These are phyloP conservation scores for Auricularia cornea DNA, from an alignment of 768 basidiomycete genomes.

Conservation along the genomic window DNA sequence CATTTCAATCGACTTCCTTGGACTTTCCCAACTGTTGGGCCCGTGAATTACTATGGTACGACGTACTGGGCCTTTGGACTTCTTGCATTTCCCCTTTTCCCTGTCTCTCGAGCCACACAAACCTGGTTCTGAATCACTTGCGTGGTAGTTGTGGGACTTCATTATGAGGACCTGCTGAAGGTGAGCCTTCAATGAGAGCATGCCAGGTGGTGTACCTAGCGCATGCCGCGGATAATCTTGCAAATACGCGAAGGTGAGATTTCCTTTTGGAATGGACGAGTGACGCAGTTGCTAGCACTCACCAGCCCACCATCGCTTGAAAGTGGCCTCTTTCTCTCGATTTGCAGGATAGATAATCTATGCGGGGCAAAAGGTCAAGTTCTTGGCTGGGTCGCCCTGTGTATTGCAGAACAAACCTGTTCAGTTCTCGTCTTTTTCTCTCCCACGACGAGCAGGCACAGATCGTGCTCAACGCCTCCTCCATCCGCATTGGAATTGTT, in stretches of 20 bases:
- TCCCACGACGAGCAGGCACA: constrained; percentile 14
- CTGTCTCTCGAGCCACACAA: too few relatives aligned
- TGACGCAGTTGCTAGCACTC: neutral
- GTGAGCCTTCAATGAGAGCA: neutral
- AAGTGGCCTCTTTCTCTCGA: neutral
- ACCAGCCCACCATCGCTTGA: neutral
- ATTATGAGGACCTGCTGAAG: neutral
- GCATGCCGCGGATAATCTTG: neutral
- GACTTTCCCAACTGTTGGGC: too few relatives aligned
- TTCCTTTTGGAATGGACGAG: neutral
- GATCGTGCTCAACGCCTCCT: constrained; percentile 9
- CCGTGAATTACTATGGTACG: too few relatives aligned
- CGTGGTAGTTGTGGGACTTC: neutral
- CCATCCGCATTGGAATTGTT: constrained; percentile 13
- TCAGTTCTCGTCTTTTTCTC: constrained; percentile 5
- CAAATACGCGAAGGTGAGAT: too few relatives aligned
- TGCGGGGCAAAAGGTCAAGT: neutral
- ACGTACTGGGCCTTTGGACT: too few relatives aligned
- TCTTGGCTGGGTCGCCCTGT: neutral
- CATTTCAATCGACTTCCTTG: too few relatives aligned
- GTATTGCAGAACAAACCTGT: neutral
- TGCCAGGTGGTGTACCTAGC: neutral
- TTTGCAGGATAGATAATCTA: neutral
- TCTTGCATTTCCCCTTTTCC: too few relatives aligned
- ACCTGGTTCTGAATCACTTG: neutral